phyloP scores from a whole-genome alignment of 805 yeast species.

The Sungouiella thailandica region DNA sequence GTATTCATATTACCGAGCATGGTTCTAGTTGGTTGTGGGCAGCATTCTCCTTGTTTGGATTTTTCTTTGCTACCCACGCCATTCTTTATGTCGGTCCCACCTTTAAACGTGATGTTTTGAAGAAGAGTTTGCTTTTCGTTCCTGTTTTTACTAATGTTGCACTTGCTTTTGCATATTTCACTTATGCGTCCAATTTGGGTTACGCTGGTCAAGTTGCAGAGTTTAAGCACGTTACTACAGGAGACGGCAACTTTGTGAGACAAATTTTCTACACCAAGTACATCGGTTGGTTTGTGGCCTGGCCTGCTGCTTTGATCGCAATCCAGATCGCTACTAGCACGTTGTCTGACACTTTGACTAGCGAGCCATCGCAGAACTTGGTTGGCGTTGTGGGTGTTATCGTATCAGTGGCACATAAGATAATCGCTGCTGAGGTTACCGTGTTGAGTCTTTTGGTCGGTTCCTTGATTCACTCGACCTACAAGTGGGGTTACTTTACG shows the following conservation, averaged over 20 bases:
- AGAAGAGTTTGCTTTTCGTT: slow-evolving; percentile 31
- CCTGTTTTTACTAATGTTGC: slow-evolving; percentile 41
- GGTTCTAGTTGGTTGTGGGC: slow-evolving; percentile 73
- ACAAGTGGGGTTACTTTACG: slow-evolving; percentile 68
- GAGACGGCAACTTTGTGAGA: slow-evolving; percentile 29
- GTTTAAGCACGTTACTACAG: slow-evolving; percentile 42
- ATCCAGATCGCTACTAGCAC: slow-evolving; percentile 25
- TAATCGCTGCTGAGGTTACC: slow-evolving; percentile 42
- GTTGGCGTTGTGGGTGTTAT: slow-evolving; percentile 25
- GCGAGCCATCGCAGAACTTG: slow-evolving; percentile 2
- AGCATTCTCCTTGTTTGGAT: slow-evolving; percentile 44
- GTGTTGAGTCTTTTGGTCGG: slow-evolving; percentile 56
- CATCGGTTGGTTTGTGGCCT: slow-evolving; percentile 54
- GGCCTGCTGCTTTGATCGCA: slow-evolving; percentile 40
- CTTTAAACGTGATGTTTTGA: slow-evolving; percentile 21
- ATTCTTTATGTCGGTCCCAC: slow-evolving; percentile 20
- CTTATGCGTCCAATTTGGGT: slow-evolving; percentile 57
- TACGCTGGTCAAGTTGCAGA: slow-evolving; percentile 44
- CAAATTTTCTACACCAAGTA: slow-evolving; percentile 54
- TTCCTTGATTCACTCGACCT: slow-evolving; percentile 46
- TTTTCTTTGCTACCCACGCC: slow-evolving; percentile 28
- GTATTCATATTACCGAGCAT: slow-evolving; percentile 47
- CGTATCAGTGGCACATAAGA: slow-evolving; percentile 37
- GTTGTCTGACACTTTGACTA: slow-evolving; percentile 10
- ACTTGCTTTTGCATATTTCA: slow-evolving; percentile 46